Base-by-base conservation (phyloP, 768 basidiomycete species). In the Lepiota brunneoincarnata region DNA sequence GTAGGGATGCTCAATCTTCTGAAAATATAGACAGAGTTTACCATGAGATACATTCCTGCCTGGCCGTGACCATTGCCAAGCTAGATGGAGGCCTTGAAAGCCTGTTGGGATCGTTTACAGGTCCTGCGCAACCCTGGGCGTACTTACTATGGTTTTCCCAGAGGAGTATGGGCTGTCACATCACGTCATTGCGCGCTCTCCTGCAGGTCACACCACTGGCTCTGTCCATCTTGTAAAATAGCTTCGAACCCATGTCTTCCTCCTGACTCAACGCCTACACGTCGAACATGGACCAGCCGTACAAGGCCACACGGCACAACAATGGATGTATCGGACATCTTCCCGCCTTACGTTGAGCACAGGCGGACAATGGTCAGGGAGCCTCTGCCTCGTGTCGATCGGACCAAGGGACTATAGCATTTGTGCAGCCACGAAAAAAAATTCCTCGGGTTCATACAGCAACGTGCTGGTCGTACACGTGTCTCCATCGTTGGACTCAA, bases 381-480 rank as follows among this genome's bases (percentile, higher is more conserved):
- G 41, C 21, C 18, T 21, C 26, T 34, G 57, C 57, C 59, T 58
- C 56, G 39, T 54, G 53, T 54, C 53, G 42, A 66, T 56, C 59
- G 61, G 56, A 55, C 36, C 54, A 54, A 55, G 24, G 35, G 43
- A 45, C 48, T 41, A 51, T n/a, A 47, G 52, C 41, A 49, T 41
- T 31, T 45, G 40, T 26, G 21, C 26, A 42, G 4, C 43, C n/a
- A 41, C 20, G 34, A 31, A 36, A 41, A 35, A 47, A 48, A 55
- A 34, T 50, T 41, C 39, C 24, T 43, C 49, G 40, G 24, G 37
- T 60, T 54, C 57, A 53, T 52, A 54, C 52, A 55, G 37, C 45
- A 63, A 64, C 66, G 65, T 67, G 67, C 60, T 63, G 45, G 48
- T 43, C 21, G 14, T 58, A 67, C 67, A 67, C 67, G 66, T 69